A percentile compares a stretch with the other conserved stretches of the same genome.
phyloP scores from a whole-genome alignment of 306 rosid genomes.

The Prunus padus region DNA sequence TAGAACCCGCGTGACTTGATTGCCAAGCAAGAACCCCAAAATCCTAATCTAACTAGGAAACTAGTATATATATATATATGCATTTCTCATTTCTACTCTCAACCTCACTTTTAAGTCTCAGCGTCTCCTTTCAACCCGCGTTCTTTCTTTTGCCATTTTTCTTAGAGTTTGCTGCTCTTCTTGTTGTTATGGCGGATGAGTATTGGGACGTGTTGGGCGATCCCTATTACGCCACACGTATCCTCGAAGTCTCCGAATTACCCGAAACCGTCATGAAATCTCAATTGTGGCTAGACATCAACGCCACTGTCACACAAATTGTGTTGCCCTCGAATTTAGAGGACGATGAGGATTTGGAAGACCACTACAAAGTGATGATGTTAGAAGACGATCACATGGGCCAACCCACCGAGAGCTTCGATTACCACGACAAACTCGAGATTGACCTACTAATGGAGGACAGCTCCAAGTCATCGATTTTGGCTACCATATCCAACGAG shows the following conservation, averaged over 20 bases:
- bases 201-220: neutral
- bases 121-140: too few relatives aligned
- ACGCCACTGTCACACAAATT: neutral
- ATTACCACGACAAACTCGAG: neutral
- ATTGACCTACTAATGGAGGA: neutral
- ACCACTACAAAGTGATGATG: neutral
- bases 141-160: too few relatives aligned
- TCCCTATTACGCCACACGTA: neutral
- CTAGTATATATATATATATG: too few relatives aligned
- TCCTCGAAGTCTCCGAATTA: neutral
- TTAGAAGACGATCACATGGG: neutral
- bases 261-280: neutral
- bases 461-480: neutral
- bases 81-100: too few relatives aligned
- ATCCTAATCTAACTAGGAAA: too few relatives aligned
- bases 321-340: neutral
- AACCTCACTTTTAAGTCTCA: too few relatives aligned
- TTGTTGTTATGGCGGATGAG: neutral
- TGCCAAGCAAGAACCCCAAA: too few relatives aligned
- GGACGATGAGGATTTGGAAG: neutral
- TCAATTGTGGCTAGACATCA: neutral
- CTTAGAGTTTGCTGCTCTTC: too few relatives aligned
- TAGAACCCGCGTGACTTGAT: too few relatives aligned
- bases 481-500: neutral
- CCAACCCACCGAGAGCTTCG: neutral